These are phyloP conservation scores for Saitozyma sp. DNA, from an alignment of 768 basidiomycete species.

Conservation along the genomic window DNA sequence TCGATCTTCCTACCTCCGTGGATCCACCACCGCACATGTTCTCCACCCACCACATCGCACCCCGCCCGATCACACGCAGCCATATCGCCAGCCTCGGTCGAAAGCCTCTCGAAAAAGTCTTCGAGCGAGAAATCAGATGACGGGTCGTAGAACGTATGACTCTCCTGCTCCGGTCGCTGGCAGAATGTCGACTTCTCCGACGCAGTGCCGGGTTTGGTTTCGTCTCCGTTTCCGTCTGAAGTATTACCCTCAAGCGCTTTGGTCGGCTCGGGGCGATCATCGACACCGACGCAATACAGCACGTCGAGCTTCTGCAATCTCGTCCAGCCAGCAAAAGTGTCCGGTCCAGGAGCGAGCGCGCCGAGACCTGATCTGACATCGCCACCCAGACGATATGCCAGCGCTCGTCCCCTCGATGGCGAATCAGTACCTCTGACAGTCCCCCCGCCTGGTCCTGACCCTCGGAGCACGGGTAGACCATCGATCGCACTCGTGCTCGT, in stretches of 20 bases:
- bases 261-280: background rate
- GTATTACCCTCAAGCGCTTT: no score
- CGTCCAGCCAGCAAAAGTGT: conserved; percentile 37
- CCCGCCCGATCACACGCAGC: conserved; percentile 14
- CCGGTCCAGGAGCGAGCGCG: conserved; percentile 18
- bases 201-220: background rate
- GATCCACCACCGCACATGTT: conserved; percentile 29
- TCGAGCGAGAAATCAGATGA: conserved; percentile 21
- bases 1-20: conserved; percentile 26
- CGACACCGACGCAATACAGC: conserved; percentile 20
- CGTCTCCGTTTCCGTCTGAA: background rate
- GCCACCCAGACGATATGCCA: conserved; percentile 37
- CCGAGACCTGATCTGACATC: conserved; percentile 40
- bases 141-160: conserved; percentile 21
- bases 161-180: conserved; percentile 10
- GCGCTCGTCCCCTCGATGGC: conserved; percentile 21
- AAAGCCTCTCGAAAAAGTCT: conserved; percentile 13
- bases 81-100: conserved; percentile 17
- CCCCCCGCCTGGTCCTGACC: background rate
- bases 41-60: conserved; percentile 17
- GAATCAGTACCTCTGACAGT: conserved; percentile 9
- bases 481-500: background rate
- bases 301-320: conserved; percentile 33
- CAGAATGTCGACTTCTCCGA: conserved; percentile 9
- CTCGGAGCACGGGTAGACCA: background rate